Conservation (phyloP, 345 rosid species). For the Pugionium dolabratum region DNA sequence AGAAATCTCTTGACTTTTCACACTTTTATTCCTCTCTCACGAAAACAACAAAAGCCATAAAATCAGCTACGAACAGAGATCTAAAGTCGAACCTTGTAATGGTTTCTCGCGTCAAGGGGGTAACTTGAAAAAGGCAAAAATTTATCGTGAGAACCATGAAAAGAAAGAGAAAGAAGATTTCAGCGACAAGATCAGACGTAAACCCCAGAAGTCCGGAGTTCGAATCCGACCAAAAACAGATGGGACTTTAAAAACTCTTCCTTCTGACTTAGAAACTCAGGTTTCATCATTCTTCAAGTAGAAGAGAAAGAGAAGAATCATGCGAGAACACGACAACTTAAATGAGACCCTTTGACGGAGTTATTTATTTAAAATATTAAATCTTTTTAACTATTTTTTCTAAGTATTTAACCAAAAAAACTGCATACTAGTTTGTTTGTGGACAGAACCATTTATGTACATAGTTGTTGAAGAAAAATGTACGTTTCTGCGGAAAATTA, state of each 20-base stretch:
- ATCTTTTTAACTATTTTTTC: too few species aligned
- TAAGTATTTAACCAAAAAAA: too few species aligned
- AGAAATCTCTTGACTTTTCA: slow-evolving; percentile 6
- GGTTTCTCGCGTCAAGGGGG: slow-evolving; percentile 15
- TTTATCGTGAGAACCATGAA: slow-evolving; percentile 31
- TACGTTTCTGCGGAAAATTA: too few species aligned
- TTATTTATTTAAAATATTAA: slow-evolving; percentile 13
- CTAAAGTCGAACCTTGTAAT: slow-evolving; percentile 34
- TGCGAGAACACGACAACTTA: slow-evolving; percentile 41
- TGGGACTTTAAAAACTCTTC: slow-evolving; percentile 27
- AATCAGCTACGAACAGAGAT: slow-evolving; percentile 32
- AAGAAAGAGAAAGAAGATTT: slow-evolving; percentile 1
- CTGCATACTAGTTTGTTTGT: too few species aligned
- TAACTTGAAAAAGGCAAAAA: slow-evolving; percentile 15
- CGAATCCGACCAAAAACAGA: slow-evolving; percentile 27
- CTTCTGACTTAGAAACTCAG: slow-evolving; percentile 33
- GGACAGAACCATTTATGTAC: too few species aligned
- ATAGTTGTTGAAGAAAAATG: too few species aligned
- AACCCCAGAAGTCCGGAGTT: slow-evolving; percentile 27
- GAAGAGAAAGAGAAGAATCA: slow-evolving; percentile 33
- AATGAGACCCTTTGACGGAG: slow-evolving; percentile 38
- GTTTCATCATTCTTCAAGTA: slow-evolving; percentile 41
- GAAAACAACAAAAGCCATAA: too few species aligned
- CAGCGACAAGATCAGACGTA: slow-evolving; percentile 34
- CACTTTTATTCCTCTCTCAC: too few species aligned